These are phyloP conservation scores for Dinochytrium kinnereticum DNA, from an alignment of 371 early-diverging fungal genomes.

Conservation along the genomic window DNA sequence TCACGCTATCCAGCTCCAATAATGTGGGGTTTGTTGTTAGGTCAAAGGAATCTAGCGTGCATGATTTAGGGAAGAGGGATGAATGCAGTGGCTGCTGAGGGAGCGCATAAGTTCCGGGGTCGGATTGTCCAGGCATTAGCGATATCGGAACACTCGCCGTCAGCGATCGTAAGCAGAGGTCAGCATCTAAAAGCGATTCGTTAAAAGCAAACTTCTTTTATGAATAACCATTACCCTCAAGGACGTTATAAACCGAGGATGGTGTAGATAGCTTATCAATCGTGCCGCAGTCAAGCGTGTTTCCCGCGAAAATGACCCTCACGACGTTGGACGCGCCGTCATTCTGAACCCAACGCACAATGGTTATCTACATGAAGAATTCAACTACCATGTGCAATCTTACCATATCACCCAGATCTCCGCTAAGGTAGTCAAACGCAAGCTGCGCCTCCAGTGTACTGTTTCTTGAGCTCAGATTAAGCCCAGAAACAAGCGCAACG, in stretches of 20 bases:
- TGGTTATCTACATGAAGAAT: no score
- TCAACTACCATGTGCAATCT: no score
- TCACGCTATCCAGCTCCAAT: conserved; percentile 67
- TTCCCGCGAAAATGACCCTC: conserved; percentile 78
- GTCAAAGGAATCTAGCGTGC: conserved; percentile 63
- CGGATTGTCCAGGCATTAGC: conserved; percentile 84
- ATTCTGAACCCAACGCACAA: no score
- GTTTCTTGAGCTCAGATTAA: conserved; percentile 58
- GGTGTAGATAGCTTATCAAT: not conserved
- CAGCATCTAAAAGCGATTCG: not conserved
- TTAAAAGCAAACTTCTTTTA: not conserved
- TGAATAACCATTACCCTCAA: not conserved
- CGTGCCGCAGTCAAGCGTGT: conserved; percentile 57
- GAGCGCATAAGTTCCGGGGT: conserved; percentile 76
- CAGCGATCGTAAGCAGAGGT: conserved; percentile 35
- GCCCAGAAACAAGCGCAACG: conserved; percentile 84
- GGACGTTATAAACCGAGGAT: not conserved
- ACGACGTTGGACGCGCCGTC: conserved; percentile 55
- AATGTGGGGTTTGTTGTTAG: conserved; percentile 81
- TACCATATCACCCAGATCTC: conserved; percentile 68
- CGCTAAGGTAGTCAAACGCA: conserved; percentile 77
- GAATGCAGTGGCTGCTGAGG: conserved; percentile 88
- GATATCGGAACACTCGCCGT: conserved; percentile 61
- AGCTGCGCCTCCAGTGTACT: conserved; percentile 66
- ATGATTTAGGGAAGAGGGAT: conserved; percentile 68